Percentiles rank a stretch among this genome's conserved stretches.
Evolutionary conservation across 2,329 filamentous ascomycete species (phyloP).

Genomic region (Hymenoscyphus fructigenus): DNA sequence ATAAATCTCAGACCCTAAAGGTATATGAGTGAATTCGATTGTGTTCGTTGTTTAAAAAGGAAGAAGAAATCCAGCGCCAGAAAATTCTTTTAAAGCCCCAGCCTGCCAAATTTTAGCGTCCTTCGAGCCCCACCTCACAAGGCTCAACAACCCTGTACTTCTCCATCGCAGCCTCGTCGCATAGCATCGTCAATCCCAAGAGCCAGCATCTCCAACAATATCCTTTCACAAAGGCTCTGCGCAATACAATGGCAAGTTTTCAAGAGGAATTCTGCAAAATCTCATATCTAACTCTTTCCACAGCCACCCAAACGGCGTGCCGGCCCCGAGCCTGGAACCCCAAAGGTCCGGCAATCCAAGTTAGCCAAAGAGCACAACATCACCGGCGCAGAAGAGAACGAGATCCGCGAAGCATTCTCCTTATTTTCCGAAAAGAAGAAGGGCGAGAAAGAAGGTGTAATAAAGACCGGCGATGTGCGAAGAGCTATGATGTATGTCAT

Average conservation of each 20-base stretch:
- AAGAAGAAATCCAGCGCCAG: slow-evolving; percentile 5
- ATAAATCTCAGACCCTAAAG: not conserved
- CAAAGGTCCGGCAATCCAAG: slow-evolving; percentile 69
- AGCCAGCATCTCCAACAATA: not conserved
- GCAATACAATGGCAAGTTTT: not conserved
- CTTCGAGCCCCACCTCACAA: slow-evolving; percentile 8
- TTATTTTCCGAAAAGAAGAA: slow-evolving; percentile 74
- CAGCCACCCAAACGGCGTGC: slow-evolving; percentile 36
- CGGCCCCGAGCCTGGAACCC: slow-evolving; percentile 25
- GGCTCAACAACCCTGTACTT: slow-evolving; percentile 12
- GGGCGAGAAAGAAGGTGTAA: slow-evolving; percentile 65
- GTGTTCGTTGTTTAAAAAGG: slow-evolving; percentile 7
- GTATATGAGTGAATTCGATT: not conserved
- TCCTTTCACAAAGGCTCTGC: not conserved
- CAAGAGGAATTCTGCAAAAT: not conserved
- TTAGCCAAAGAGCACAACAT: slow-evolving; percentile 92
- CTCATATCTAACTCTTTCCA: not conserved
- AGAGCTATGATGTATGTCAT: slow-evolving; percentile 66
- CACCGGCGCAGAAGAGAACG: slow-evolving; percentile 77
- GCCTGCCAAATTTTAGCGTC: slow-evolving; percentile 6
- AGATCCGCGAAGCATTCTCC: slow-evolving; percentile 87
- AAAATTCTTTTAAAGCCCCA: slow-evolving; percentile 7
- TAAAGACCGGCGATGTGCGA: slow-evolving; percentile 51
- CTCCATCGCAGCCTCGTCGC: not conserved
- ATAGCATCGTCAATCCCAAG: not conserved